Evolutionary conservation across 2,329 filamentous ascomycete species (phyloP).

Genomic region (Phialocephala sp.): DNA sequence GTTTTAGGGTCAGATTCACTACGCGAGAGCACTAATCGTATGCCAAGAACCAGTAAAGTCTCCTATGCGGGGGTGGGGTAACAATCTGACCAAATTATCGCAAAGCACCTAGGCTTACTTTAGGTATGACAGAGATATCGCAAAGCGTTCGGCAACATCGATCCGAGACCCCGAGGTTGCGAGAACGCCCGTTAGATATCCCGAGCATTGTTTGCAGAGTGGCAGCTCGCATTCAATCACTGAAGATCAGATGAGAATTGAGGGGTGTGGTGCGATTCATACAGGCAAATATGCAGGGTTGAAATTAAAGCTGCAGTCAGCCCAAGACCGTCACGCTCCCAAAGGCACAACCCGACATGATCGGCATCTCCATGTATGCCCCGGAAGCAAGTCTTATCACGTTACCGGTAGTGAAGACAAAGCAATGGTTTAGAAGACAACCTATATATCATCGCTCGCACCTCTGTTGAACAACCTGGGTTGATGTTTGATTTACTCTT

Average conservation of each 20-base stretch:
- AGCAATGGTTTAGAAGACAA: too few relatives aligned
- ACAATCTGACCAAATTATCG: conserved; percentile 18
- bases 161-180: conserved; percentile 8
- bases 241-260: background rate
- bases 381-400: too few relatives aligned
- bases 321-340: background rate
- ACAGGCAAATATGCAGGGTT: background rate
- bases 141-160: conserved; percentile 16
- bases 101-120: conserved; percentile 15
- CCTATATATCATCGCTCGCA: too few relatives aligned
- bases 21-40: background rate
- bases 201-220: background rate
- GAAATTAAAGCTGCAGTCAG: background rate
- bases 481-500: too few relatives aligned
- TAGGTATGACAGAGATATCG: conserved; percentile 8
- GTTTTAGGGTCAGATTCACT: background rate
- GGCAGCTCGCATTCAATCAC: background rate
- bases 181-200: background rate
- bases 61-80: conserved; percentile 17
- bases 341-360: too few relatives aligned
- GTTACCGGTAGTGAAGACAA: too few relatives aligned
- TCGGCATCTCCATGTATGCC: background rate
- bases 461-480: too few relatives aligned
- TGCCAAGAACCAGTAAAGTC: background rate
- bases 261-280: background rate